Evolutionary conservation across 352 stramenopile genomes (phyloP).

Genomic region (Phytophthora brassicae): DNA sequence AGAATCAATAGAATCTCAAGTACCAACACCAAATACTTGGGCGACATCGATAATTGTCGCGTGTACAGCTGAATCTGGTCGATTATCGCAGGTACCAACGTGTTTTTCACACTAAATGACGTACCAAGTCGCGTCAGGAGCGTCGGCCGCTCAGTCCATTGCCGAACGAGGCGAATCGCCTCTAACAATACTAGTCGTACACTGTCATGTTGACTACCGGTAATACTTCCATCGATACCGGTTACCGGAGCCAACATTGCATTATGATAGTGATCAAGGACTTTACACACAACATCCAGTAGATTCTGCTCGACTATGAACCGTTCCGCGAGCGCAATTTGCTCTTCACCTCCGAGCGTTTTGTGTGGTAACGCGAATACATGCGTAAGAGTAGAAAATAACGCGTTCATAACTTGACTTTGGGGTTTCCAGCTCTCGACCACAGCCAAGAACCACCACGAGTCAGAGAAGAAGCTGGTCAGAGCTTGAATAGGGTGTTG

Average conservation of each 20-base stretch:
- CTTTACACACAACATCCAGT: conserved; percentile 10
- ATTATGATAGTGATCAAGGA: conserved; percentile 16
- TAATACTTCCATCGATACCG: background rate
- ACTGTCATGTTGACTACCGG: background rate
- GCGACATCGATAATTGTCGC: background rate
- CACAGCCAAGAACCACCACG: conserved; percentile 24
- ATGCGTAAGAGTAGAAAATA: conserved; percentile 15
- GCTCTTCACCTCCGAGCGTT: conserved; percentile 10
- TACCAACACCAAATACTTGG: conserved; percentile 9
- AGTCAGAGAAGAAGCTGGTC: conserved; percentile 5
- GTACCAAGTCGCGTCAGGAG: conserved; percentile 10
- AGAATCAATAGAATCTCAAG: conserved; percentile 24
- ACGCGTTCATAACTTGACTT: conserved; percentile 9
- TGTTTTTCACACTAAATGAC: conserved; percentile 1
- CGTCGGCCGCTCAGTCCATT: conserved; percentile 24
- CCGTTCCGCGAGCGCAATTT: conserved; percentile 7
- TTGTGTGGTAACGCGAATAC: conserved; percentile 21
- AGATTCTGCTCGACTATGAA: conserved; percentile 20
- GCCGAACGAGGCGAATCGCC: conserved; percentile 19
- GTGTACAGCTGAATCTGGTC: conserved; percentile 5
- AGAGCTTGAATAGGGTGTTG: conserved; percentile 12
- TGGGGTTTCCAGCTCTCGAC: conserved; percentile 19
- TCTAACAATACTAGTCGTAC: conserved; percentile 21
- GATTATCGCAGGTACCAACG: conserved; percentile 10
- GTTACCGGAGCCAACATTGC: background rate